A percentile compares a stretch with the other conserved stretches of the same genome.
phyloP scores from a whole-genome alignment of 306 rosid genomes.

The Cicer pinnatifidum region DNA sequence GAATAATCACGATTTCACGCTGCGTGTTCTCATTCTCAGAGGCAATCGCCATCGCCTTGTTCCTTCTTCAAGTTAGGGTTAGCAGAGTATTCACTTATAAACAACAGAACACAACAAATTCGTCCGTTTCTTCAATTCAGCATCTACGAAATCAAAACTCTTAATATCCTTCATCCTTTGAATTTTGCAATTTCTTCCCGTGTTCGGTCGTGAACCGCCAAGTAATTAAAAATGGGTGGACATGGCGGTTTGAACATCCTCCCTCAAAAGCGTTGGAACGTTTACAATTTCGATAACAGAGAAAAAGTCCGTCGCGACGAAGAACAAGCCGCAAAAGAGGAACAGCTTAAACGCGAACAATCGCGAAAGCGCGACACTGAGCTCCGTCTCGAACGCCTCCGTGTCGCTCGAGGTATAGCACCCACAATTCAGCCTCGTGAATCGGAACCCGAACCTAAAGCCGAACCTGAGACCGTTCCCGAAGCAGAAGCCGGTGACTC shows the following conservation, averaged over 20 bases:
- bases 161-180: background rate
- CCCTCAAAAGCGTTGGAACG: constrained; percentile 98
- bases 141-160: background rate
- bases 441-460: constrained; percentile 29
- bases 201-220: background rate
- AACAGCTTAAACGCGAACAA: constrained; percentile 86
- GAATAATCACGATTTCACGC: no score
- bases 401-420: constrained; percentile 67
- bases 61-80: constrained; percentile 23
- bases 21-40: background rate
- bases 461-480: constrained; percentile 38
- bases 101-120: background rate
- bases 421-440: constrained; percentile 47
- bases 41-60: background rate
- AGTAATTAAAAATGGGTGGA: constrained; percentile 71
- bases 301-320: constrained; percentile 88
- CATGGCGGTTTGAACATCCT: constrained; percentile 94
- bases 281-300: constrained; percentile 81
- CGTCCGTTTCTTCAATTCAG: background rate
- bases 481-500: constrained; percentile 38
- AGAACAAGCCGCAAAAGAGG: constrained; percentile 90
- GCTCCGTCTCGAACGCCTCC: constrained; percentile 75
- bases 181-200: background rate
- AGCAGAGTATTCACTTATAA: background rate
- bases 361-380: constrained; percentile 71